These are phyloP conservation scores for Sesbania bispinosa DNA, from an alignment of 306 rosid genomes.

Conservation along the genomic window DNA sequence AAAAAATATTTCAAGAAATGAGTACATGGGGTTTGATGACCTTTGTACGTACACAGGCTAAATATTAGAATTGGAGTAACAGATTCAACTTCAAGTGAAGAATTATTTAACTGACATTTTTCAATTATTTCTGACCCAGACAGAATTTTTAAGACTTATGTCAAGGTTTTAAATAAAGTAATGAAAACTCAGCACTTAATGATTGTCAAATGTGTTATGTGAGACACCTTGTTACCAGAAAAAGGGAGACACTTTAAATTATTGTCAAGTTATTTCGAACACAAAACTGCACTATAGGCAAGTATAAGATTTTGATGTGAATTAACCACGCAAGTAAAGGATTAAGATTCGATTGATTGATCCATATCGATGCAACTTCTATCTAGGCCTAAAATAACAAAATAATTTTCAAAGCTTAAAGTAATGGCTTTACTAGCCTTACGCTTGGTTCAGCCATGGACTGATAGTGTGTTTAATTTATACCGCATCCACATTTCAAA, in stretches of 20 bases:
- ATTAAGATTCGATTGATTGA: too few relatives aligned
- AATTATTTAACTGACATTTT: not conserved
- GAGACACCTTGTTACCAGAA: too few relatives aligned
- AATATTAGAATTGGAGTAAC: not conserved
- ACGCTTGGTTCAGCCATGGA: too few relatives aligned
- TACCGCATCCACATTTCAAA: too few relatives aligned
- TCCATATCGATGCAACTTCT: too few relatives aligned
- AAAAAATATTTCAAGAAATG: conserved; percentile 38
- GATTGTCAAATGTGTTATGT: not conserved
- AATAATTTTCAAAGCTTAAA: too few relatives aligned
- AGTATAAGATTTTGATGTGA: too few relatives aligned
- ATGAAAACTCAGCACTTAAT: not conserved
- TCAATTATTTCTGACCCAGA: not conserved
- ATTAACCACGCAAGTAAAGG: too few relatives aligned
- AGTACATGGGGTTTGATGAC: conserved; percentile 69
- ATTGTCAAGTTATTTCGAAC: not conserved
- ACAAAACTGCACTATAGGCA: too few relatives aligned
- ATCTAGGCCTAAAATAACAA: too few relatives aligned
- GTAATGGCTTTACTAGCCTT: too few relatives aligned
- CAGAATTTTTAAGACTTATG: not conserved
- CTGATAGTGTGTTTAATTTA: too few relatives aligned
- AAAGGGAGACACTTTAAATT: not conserved
- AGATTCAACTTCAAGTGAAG: not conserved
- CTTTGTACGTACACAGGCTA: conserved; percentile 28
- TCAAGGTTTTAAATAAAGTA: not conserved